Conservation (phyloP, 768 basidiomycete species). For the Sarcodon sp. region DNA sequence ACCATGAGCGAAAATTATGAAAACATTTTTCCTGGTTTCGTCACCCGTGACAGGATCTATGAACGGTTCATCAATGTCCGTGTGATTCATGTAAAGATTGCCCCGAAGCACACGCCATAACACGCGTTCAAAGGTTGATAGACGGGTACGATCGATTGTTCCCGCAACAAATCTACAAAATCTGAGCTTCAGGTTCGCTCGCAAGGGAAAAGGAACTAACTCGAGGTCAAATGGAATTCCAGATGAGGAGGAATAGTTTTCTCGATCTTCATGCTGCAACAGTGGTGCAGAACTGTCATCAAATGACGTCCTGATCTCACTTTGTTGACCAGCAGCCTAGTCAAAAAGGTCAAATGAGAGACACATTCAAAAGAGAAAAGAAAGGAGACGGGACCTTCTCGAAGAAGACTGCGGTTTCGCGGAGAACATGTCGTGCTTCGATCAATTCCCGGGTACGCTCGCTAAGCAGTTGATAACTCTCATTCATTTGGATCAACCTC, state of each 20-base stretch:
- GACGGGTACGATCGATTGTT: slow-evolving; percentile 84
- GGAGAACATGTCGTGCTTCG: slow-evolving; percentile 89
- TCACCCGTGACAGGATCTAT: slow-evolving; percentile 72
- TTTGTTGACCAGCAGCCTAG: slow-evolving; percentile 67
- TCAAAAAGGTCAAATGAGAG: slow-evolving; percentile 6
- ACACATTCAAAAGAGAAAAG: not conserved
- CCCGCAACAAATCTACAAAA: slow-evolving; percentile 81
- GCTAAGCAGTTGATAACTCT: slow-evolving; percentile 79
- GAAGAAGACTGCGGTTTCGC: slow-evolving; percentile 95
- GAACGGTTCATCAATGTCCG: slow-evolving; percentile 88
- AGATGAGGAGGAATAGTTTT: slow-evolving; percentile 31
- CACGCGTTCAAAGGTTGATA: slow-evolving; percentile 92
- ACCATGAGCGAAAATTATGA: slow-evolving; percentile 99
- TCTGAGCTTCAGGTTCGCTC: not conserved
- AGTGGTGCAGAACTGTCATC: slow-evolving; percentile 88
- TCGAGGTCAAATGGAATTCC: slow-evolving; percentile 77
- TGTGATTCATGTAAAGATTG: slow-evolving; percentile 98
- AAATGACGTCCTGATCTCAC: slow-evolving; percentile 77
- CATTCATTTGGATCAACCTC: slow-evolving; percentile 82
- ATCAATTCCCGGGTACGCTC: slow-evolving; percentile 78
- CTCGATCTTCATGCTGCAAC: slow-evolving; percentile 83
- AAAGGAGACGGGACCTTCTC: slow-evolving; percentile 44
- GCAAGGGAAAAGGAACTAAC: slow-evolving; percentile 26
- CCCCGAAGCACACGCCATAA: slow-evolving; percentile 97
- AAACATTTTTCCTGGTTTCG: slow-evolving; percentile 94